Conservation (phyloP, 352 stramenopile genomes). For the Pythium angustatum region DNA sequence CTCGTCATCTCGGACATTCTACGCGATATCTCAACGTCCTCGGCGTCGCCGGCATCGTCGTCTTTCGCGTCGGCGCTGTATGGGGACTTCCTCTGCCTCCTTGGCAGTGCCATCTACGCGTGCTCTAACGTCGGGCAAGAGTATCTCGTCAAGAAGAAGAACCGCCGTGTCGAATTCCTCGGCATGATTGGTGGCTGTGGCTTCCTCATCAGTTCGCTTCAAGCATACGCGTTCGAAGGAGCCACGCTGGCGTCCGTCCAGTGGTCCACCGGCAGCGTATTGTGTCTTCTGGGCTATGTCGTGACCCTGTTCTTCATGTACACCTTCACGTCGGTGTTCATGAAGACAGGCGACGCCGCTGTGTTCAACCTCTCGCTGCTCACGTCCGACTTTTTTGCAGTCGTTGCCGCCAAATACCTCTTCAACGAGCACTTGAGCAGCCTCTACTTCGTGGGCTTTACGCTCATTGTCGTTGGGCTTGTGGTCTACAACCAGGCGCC, state of each 20-base stretch:
- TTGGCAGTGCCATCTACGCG: conserved; percentile 91
- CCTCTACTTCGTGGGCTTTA: conserved; percentile 90
- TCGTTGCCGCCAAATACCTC: conserved; percentile 89
- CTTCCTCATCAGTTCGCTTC: conserved; percentile 83
- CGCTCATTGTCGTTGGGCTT: conserved; percentile 71
- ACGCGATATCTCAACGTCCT: conserved; percentile 36
- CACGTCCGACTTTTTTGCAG: conserved; percentile 95
- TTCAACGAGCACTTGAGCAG: conserved; percentile 74
- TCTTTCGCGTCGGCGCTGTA: conserved; percentile 54
- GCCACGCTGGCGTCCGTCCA: conserved; percentile 37
- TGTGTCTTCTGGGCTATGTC: conserved; percentile 79
- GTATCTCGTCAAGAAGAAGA: conserved; percentile 84
- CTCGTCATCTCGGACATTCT: conserved; percentile 88
- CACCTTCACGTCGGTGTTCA: conserved; percentile 80
- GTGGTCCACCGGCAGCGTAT: conserved; percentile 54
- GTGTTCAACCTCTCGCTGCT: conserved; percentile 97
- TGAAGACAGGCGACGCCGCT: conserved; percentile 89
- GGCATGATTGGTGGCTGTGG: conserved; percentile 94
- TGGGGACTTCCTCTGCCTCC: conserved; percentile 91
- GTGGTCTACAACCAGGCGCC: conserved; percentile 72
- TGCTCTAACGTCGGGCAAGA: conserved; percentile 92
- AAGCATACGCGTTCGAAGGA: conserved; percentile 86
- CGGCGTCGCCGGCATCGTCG: conserved; percentile 34
- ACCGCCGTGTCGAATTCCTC: conserved; percentile 91
- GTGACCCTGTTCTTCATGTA: conserved; percentile 91